A percentile compares a stretch with the other conserved stretches of the same genome.
These are phyloP conservation scores for Aspergillus nanangensis DNA, from an alignment of 495 filamentous ascomycete species.

Conservation along the genomic window DNA sequence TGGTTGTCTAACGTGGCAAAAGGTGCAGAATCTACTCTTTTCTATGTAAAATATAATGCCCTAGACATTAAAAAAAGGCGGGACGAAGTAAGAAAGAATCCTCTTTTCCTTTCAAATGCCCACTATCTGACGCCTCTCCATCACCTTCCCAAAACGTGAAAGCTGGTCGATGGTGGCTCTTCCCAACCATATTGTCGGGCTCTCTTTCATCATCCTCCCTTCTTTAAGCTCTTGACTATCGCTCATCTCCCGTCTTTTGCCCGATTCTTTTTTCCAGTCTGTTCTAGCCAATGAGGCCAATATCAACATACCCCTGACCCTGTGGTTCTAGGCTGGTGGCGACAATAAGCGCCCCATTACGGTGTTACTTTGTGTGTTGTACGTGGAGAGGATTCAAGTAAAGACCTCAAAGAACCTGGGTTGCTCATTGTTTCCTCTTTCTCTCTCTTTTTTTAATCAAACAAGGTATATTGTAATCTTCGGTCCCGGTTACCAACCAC, in stretches of 20 bases:
- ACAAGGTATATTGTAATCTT: too few relatives aligned
- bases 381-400: neutral
- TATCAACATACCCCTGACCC: constrained; percentile 4
- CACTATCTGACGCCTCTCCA: neutral
- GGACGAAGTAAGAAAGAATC: too few relatives aligned
- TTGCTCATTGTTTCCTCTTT: too few relatives aligned
- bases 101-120: neutral
- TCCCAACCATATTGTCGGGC: too few relatives aligned
- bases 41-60: too few relatives aligned
- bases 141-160: neutral
- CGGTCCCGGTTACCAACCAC: too few relatives aligned
- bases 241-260: neutral
- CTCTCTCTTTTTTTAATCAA: too few relatives aligned
- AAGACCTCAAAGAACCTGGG: too few relatives aligned
- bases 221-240: neutral
- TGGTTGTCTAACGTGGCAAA: constrained; percentile 20
- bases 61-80: too few relatives aligned
- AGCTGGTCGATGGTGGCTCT: neutral
- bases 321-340: constrained; percentile 6
- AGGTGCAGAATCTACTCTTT: too few relatives aligned
- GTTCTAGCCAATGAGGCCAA: too few relatives aligned
- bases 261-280: neutral
- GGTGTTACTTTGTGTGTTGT: constrained; percentile 6
- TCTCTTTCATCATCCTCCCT: neutral
- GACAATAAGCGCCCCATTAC: constrained; percentile 9